Base-by-base conservation (phyloP, 2,329 filamentous ascomycete genomes). In the Ceratocystis ficicola region DNA sequence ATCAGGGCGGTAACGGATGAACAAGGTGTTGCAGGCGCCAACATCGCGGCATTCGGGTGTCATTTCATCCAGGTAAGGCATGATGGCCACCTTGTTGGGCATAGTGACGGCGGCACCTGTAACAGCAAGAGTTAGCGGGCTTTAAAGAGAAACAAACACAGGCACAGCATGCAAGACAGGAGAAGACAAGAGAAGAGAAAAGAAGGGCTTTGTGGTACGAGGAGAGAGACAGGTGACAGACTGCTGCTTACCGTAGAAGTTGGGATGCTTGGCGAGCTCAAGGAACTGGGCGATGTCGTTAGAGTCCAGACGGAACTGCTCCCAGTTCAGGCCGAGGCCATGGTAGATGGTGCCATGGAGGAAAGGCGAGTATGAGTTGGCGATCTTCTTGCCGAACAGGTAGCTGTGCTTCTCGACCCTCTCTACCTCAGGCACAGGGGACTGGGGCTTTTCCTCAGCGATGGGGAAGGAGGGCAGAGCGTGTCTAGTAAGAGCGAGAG, bases 21-120 rank as follows among this genome's bases (percentile, higher is more conserved):
- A 92, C 64, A 93, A 81, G 0, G 89, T 94, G 78, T 94, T 93
- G 75, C 87, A 86, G 63, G 89, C 89, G 61, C 89, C 88, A 25
- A 91, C 86, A 44, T 86, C 84, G 62, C 81, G 80, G 70, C 84
- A 88, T 75, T 91, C 87, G 25, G 84, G 81, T 5, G 88, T 90
- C 46, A 92, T 77, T 65, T 86, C 83, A 72, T 93, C 88, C 7
- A 93, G 80, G 70, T 89, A 80, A 0, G 83, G 79, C 68, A 92
- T 83, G 72, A 93, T 90, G 70, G 84, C 80, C 30, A 93, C 83
- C 75, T 94, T 93, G 78, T 90, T 86, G 0, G 89, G 89, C 89
- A 93, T 94, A 22, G 89, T 93, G 46, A 93, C 85, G 2, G 86
- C 84, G 25, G 86, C 83, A 65, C 86, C 86, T 82, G 66, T 22